Percentiles rank a stretch among this genome's conserved stretches.
Conservation (phyloP, 257 asterid genomes). For the Ilex asprella region DNA sequence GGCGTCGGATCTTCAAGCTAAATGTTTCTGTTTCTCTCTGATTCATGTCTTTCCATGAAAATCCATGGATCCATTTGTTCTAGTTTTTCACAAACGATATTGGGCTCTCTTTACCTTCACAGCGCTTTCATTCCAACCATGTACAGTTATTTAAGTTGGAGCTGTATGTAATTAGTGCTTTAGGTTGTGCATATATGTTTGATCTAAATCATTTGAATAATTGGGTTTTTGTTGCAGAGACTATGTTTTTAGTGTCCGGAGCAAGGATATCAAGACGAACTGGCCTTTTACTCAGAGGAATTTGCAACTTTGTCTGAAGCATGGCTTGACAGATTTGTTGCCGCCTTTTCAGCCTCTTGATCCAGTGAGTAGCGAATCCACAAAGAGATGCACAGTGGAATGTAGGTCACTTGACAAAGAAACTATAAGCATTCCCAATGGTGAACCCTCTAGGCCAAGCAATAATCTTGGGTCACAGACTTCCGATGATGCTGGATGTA, state of each 20-base stretch:
- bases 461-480: conserved; percentile 20
- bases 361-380: conserved; percentile 31
- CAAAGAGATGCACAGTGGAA: conserved; percentile 15
- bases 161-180: no score
- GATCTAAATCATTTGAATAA: background rate
- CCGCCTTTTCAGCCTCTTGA: conserved; percentile 75
- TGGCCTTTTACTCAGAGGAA: conserved; percentile 90
- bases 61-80: no score
- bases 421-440: conserved; percentile 23
- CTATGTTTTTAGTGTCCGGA: conserved; percentile 60
- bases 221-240: conserved; percentile 48
- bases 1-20: conserved; percentile 16
- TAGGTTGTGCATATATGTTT: no score
- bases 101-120: no score
- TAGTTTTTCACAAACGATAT: no score
- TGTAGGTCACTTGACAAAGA: conserved; percentile 10
- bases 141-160: no score
- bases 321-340: conserved; percentile 63
- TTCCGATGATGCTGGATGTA: conserved; percentile 16
- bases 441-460: conserved; percentile 19
- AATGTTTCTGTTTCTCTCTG: conserved; percentile 1
- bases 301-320: conserved; percentile 69
- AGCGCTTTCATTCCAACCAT: no score
- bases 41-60: no score
- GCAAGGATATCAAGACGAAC: conserved; percentile 57